Evolutionary conservation across 257 asterid species (phyloP).

Genomic region (Vinca minor): DNA sequence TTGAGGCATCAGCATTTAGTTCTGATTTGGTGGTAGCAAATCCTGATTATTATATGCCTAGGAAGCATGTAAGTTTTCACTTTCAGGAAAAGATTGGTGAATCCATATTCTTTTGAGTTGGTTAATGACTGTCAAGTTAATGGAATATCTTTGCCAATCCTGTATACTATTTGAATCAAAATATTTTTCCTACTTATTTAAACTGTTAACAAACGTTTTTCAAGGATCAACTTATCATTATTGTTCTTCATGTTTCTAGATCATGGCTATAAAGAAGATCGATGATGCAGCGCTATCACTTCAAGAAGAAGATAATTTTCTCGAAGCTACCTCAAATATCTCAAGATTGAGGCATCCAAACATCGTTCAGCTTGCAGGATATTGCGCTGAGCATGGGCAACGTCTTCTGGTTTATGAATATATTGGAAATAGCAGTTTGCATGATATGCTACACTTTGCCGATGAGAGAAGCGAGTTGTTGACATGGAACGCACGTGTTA

Average conservation of each 20-base stretch:
- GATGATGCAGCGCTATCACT: constrained; percentile 81
- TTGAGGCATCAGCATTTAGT: not conserved
- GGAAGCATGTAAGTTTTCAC: not conserved
- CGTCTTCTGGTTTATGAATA: constrained; percentile 81
- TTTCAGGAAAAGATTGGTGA: not conserved
- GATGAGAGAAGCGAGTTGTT: constrained; percentile 81
- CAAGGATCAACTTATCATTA: not conserved
- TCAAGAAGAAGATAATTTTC: constrained; percentile 88
- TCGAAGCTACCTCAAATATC: constrained; percentile 87
- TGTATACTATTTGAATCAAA: not conserved
- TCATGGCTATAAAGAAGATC: constrained; percentile 76
- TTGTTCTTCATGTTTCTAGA: constrained; percentile 32
- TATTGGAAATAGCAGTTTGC: constrained; percentile 74
- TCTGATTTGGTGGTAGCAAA: not conserved
- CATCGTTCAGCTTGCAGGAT: constrained; percentile 77
- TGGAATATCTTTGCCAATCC: not conserved
- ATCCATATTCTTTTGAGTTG: not conserved
- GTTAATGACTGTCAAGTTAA: not conserved
- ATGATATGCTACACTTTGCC: constrained; percentile 89
- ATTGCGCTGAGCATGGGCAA: constrained; percentile 90
- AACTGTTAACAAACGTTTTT: not conserved
- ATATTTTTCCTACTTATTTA: not conserved
- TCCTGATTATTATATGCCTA: not conserved
- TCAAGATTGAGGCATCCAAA: constrained; percentile 85
- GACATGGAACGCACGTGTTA: constrained; percentile 95